A percentile compares a stretch with the other conserved stretches of the same genome.
phyloP scores from a whole-genome alignment of 177 flowering plant species.

The Vitis hybrid region DNA sequence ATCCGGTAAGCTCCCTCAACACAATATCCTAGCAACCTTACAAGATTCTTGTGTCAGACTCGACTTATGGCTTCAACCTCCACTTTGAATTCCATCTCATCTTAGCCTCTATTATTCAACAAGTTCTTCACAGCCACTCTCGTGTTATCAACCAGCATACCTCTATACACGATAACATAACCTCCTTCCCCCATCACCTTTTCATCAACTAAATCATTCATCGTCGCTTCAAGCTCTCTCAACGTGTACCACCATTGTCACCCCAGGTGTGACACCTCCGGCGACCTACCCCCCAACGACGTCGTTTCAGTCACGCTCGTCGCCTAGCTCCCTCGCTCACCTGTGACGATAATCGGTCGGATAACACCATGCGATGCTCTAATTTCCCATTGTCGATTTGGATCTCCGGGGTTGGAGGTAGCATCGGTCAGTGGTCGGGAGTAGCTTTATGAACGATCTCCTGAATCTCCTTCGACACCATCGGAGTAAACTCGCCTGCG shows the following conservation, averaged over 20 bases:
- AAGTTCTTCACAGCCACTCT: constrained; percentile 86
- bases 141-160: constrained; percentile 72
- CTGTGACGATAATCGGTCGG: constrained; percentile 54
- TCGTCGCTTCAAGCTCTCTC: constrained; percentile 88
- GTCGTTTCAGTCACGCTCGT: constrained; percentile 56
- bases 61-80: constrained; percentile 98
- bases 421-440: constrained; percentile 31
- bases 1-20: constrained; percentile 97
- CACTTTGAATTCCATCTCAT: constrained; percentile 89
- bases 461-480: constrained; percentile 74
- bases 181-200: constrained; percentile 99
- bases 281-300: constrained; percentile 48
- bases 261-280: constrained; percentile 83
- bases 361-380: constrained; percentile 84
- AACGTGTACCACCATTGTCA: constrained; percentile 98
- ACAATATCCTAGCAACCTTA: constrained; percentile 95
- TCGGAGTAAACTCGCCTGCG: constrained; percentile 40
- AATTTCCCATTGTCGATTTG: constrained; percentile 74
- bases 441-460: constrained; percentile 50
- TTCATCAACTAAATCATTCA: constrained; percentile 74
- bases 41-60: constrained; percentile 94
- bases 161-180: constrained; percentile 89
- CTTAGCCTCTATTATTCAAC: constrained; percentile 97
- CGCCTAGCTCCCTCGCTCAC: constrained; percentile 74
- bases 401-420: constrained; percentile 58